Evolutionary conservation across 306 rosid genomes (phyloP).

Genomic region (Gleditsia sinensis): DNA sequence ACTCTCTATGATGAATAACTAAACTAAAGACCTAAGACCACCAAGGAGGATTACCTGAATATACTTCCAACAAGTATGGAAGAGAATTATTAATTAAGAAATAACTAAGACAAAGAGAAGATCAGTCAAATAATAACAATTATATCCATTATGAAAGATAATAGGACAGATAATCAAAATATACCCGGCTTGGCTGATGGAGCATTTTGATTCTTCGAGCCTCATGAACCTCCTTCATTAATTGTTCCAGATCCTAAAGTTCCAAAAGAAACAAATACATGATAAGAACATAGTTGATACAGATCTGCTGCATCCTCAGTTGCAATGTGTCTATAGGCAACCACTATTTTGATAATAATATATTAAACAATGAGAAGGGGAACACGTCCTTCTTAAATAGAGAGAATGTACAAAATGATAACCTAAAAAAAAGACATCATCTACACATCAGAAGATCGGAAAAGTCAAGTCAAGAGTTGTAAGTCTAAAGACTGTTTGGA

Average conservation of each 20-base stretch:
- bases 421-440: background rate
- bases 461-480: background rate
- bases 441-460: background rate
- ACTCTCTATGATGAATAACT: background rate
- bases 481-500: background rate
- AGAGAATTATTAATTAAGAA: background rate
- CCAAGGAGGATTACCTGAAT: background rate
- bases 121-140: background rate
- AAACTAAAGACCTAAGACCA: background rate
- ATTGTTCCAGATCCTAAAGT: slow-evolving; percentile 83
- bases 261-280: slow-evolving; percentile 29
- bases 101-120: background rate
- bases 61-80: background rate
- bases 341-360: background rate
- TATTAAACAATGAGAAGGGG: background rate
- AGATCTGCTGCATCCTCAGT: background rate
- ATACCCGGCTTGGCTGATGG: slow-evolving; percentile 98
- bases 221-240: slow-evolving; percentile 98
- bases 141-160: background rate
- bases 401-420: background rate
- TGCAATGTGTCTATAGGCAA: background rate
- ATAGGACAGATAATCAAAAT: slow-evolving; percentile 4
- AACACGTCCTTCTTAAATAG: background rate
- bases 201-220: slow-evolving; percentile 99
- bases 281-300: background rate